Conservation (phyloP, 139 green algal genomes). For the Chlamydomonas asymmetrica region DNA sequence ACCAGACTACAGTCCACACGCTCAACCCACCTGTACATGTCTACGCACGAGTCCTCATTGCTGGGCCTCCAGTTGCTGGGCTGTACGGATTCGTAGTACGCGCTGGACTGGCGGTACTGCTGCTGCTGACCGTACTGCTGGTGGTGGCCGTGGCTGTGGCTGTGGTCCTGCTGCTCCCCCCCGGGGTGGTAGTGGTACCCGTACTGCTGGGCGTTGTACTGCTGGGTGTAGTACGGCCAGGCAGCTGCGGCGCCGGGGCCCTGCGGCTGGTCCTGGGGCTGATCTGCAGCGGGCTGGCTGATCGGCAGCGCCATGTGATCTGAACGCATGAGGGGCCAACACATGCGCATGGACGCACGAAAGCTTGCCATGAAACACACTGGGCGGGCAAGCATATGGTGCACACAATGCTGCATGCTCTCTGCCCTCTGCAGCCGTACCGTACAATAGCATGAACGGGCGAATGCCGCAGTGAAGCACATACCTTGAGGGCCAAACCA, state of each 20-base stretch:
- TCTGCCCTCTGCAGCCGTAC: too few relatives aligned
- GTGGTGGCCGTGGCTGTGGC: not conserved
- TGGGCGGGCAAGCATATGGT: not conserved
- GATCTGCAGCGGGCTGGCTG: too few relatives aligned
- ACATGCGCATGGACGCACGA: too few relatives aligned
- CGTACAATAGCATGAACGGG: too few relatives aligned
- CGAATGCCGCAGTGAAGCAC: too few relatives aligned
- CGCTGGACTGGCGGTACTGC: not conserved
- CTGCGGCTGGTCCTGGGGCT: too few relatives aligned
- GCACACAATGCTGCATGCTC: not conserved
- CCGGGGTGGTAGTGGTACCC: not conserved
- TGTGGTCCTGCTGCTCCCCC: not conserved
- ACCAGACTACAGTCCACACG: too few relatives aligned
- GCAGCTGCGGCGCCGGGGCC: too few relatives aligned
- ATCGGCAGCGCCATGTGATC: too few relatives aligned
- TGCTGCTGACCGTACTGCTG: not conserved
- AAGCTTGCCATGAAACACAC: not conserved
- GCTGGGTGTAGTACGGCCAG: not conserved
- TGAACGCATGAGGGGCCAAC: too few relatives aligned
- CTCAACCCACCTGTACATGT: conserved; percentile 28
- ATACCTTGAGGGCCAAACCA: too few relatives aligned
- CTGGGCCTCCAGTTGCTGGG: conserved; percentile 39
- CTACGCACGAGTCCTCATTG: conserved; percentile 17
- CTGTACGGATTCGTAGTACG: conserved; percentile 40
- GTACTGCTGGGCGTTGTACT: not conserved